These are phyloP conservation scores for Drosera capensis DNA, from an alignment of 148 eudicot genomes.

Conservation along the genomic window DNA sequence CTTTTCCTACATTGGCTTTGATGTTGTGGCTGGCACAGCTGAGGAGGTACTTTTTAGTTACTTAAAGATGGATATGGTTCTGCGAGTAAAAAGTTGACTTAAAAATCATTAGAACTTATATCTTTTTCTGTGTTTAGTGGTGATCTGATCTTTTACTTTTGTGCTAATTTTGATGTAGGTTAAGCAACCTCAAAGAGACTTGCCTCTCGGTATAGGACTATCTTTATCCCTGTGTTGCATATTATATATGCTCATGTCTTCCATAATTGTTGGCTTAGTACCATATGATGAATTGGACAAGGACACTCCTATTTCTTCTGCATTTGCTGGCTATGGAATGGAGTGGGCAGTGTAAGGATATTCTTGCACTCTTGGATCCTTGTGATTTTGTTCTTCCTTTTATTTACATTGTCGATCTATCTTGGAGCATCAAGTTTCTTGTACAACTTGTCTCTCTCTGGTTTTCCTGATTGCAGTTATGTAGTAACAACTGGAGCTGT, in stretches of 20 bases:
- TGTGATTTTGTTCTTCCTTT: neutral
- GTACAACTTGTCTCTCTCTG: neutral
- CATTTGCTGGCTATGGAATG: conserved; percentile 78
- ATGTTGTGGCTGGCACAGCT: conserved; percentile 94
- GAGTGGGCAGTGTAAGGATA: conserved; percentile 91
- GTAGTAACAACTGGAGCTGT: conserved; percentile 76
- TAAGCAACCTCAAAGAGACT: conserved; percentile 87
- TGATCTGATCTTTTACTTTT: too few species aligned
- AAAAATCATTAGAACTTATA: too few species aligned
- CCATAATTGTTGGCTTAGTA: conserved; percentile 82
- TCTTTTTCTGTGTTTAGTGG: too few species aligned
- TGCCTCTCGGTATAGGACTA: conserved; percentile 80
- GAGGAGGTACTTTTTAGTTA: conserved; percentile 53
- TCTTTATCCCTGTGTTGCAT: conserved; percentile 70
- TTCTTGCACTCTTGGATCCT: conserved; percentile 1
- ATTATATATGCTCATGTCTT: conserved; percentile 82
- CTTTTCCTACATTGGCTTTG: conserved; percentile 90
- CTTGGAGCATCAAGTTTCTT: too few species aligned
- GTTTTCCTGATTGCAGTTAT: conserved; percentile 52
- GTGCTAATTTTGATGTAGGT: conserved; percentile 36
- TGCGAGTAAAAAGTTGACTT: too few species aligned
- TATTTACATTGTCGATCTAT: too few species aligned
- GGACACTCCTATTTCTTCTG: conserved; percentile 90
- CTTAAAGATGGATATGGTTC: too few species aligned
- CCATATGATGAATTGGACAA: conserved; percentile 92